phyloP scores from a whole-genome alignment of 2,329 filamentous ascomycete genomes.

The Aspergillus niger region DNA sequence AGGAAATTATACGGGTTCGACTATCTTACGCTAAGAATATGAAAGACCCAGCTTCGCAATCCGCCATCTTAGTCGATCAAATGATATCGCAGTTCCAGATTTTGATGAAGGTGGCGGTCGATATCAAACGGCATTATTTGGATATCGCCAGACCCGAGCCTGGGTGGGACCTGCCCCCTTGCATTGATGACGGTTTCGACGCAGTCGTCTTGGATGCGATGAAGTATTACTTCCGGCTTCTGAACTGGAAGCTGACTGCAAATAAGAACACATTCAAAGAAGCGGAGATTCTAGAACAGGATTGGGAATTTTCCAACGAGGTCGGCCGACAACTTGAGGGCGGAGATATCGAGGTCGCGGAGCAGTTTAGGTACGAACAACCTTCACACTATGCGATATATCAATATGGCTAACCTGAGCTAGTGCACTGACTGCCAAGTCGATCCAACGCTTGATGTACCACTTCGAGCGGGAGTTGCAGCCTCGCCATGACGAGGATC shows the following conservation, averaged over 20 bases:
- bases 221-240: conserved; percentile 97
- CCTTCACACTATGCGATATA: background rate
- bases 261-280: conserved; percentile 99
- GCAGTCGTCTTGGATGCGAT: conserved; percentile 86
- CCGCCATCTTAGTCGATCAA: conserved; percentile 91
- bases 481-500: conserved; percentile 78
- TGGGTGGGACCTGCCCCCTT: conserved; percentile 93
- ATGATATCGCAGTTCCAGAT: conserved; percentile 98
- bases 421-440: conserved; percentile 85
- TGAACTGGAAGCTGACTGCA: conserved; percentile 95
- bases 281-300: conserved; percentile 92
- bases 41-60: conserved; percentile 91
- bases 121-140: conserved; percentile 87
- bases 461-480: conserved; percentile 93
- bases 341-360: conserved; percentile 93
- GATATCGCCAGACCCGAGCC: conserved; percentile 81
- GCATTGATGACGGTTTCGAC: conserved; percentile 96
- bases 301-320: conserved; percentile 96
- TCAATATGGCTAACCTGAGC: conserved; percentile 27
- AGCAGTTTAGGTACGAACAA: conserved; percentile 74
- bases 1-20: conserved; percentile 92
- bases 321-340: conserved; percentile 89
- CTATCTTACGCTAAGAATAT: conserved; percentile 91
- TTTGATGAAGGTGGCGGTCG: conserved; percentile 83
- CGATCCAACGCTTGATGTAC: conserved; percentile 79